Conservation (phyloP, 768 basidiomycete genomes). For the Pisolithus microcarpus region DNA sequence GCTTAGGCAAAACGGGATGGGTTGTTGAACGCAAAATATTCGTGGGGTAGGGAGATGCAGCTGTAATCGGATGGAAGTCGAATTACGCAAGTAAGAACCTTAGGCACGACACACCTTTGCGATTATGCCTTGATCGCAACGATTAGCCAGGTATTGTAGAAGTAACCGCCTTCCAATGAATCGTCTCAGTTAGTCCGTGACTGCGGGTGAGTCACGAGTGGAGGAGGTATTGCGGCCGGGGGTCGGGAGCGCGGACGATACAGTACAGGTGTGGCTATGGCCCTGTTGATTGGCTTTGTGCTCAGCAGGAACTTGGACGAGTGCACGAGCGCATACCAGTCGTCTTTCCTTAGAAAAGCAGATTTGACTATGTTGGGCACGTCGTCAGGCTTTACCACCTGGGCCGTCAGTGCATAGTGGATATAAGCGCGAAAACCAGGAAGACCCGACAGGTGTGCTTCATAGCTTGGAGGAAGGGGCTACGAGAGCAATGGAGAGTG, state of each 20-base stretch:
- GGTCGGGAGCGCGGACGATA: conserved; percentile 66
- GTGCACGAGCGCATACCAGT: conserved; percentile 36
- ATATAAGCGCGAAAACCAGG: conserved; percentile 67
- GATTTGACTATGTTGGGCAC: conserved; percentile 44
- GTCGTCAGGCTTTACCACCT: conserved; percentile 41
- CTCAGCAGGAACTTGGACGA: not conserved
- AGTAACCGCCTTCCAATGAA: conserved; percentile 47
- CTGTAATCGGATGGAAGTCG: conserved; percentile 14
- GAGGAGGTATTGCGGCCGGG: conserved; percentile 40
- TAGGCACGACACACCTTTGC: conserved; percentile 19
- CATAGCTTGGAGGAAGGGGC: conserved; percentile 66
- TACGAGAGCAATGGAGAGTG: conserved; percentile 19
- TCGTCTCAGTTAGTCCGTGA: conserved; percentile 36
- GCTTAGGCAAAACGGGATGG: conserved; percentile 63
- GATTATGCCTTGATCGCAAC: conserved; percentile 34
- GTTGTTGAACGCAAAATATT: conserved; percentile 47
- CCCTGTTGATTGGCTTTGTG: conserved; percentile 26
- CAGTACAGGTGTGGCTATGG: conserved; percentile 52
- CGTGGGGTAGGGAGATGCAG: conserved; percentile 53
- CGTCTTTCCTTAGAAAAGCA: conserved; percentile 45
- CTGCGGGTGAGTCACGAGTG: conserved; percentile 27
- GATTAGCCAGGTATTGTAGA: conserved; percentile 35
- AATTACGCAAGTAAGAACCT: not conserved
- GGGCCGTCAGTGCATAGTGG: conserved; percentile 52
- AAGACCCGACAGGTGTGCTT: conserved; percentile 59